Evolutionary conservation across 23 red algal species (phyloP), one percentile per base, ranked within the genome.

Genomic region (Gracilaria domingensis): DNA sequence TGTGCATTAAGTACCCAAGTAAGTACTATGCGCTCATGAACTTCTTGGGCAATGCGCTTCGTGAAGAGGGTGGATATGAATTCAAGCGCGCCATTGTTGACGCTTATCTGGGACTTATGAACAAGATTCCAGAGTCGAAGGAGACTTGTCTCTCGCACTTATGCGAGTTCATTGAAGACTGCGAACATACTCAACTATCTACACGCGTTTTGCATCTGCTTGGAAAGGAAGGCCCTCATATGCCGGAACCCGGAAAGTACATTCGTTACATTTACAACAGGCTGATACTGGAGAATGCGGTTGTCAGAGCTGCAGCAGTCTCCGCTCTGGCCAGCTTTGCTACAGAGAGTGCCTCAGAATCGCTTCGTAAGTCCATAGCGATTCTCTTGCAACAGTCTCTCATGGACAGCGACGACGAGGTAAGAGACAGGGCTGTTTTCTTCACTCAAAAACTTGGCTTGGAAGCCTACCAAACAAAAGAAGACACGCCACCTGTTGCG

Each of bases 151-250:
- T 99, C 9, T 66, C 85, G 0, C 97, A 99, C 70, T 71, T 99
- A 51, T 95, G 90, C 48, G 97, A 99, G 81, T 96, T 99, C 61
- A 93, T 99, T n/a, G 97, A 99, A 83, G 97, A 99, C 79, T 99
- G 97, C 61, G 97, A 99, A 83, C 94, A 94, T 64, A 81, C 97
- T 1, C 70, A 88, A 56, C 86, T 99, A 38, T 96, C 94, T 21
- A 93, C 94, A 26, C 92, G 86, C 64, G 88, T 99, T 29, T 91
- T 99, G 58, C 94, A 99, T 79, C 61, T 99, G 32, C 86, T 99
- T 36, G 97, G 97, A 53, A 80, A 91, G 66, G 87, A 94, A 58
- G 97, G 97, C 1, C 97, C 97, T 1, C 65, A 75, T 49, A 96
- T 94, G 74, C 71, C 94, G 4, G 80, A 94, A 34, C 97, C 97